These are phyloP conservation scores for Zygotorulaspora mrakii DNA, from an alignment of 1,139 yeast genomes.

Conservation along the genomic window DNA sequence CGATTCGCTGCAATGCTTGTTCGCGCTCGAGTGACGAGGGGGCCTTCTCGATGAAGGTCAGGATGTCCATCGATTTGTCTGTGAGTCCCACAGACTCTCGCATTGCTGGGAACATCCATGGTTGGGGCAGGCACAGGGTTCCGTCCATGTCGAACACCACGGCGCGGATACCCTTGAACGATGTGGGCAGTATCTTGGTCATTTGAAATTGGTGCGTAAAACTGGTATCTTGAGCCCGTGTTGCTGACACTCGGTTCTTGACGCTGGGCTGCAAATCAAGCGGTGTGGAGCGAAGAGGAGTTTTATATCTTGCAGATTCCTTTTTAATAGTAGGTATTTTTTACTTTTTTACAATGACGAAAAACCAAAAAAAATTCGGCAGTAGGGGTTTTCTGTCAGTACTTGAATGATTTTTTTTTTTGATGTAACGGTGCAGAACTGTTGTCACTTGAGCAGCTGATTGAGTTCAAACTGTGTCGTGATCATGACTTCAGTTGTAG, in stretches of 20 bases:
- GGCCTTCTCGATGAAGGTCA: conserved; percentile 46
- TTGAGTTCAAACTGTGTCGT: neutral
- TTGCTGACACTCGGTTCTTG: too few species aligned
- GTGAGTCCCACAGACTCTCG: conserved; percentile 50
- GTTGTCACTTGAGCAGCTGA: too few species aligned
- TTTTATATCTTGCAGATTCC: neutral
- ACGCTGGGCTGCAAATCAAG: neutral
- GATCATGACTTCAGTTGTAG: conserved; percentile 35
- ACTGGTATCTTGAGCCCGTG: too few species aligned
- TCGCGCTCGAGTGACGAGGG: conserved; percentile 39
- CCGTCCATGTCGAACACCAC: conserved; percentile 70
- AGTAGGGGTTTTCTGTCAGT: conserved; percentile 1
- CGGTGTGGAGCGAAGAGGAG: neutral
- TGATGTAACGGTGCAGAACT: too few species aligned
- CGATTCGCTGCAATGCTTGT: conserved; percentile 46
- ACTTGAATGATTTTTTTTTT: too few species aligned
- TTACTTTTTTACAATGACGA: neutral
- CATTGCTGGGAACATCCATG: conserved; percentile 65
- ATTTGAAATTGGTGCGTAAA: neutral
- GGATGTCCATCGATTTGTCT: conserved; percentile 47
- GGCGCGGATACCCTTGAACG: conserved; percentile 41
- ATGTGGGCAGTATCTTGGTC: conserved; percentile 12
- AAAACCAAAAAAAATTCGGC: neutral
- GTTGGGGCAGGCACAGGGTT: conserved; percentile 60
- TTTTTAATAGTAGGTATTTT: neutral